These are phyloP conservation scores for Scheffersomyces titani DNA, from an alignment of 1,139 yeast species.

Conservation along the genomic window DNA sequence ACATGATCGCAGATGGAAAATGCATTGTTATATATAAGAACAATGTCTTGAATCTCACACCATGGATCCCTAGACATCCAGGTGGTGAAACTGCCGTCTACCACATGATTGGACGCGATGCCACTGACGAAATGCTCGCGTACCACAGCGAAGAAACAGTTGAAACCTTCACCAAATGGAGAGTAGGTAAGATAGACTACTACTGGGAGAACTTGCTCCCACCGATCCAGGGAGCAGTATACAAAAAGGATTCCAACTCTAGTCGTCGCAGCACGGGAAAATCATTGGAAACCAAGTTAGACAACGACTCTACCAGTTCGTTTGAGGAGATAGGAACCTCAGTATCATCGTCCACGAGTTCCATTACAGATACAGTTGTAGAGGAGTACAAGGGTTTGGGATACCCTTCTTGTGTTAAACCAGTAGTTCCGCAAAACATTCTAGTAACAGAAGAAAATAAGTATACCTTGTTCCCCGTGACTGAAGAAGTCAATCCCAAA, in stretches of 20 bases:
- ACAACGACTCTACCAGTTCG: constrained; percentile 12
- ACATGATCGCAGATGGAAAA: constrained; percentile 65
- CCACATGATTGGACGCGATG: constrained; percentile 88
- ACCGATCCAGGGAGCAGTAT: constrained; percentile 84
- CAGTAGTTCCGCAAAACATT: constrained; percentile 53
- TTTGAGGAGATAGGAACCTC: constrained; percentile 13
- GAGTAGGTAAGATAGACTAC: constrained; percentile 61
- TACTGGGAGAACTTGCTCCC: constrained; percentile 78
- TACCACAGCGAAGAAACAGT: constrained; percentile 69
- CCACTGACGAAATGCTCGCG: constrained; percentile 87
- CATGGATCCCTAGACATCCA: constrained; percentile 77
- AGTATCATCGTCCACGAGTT: constrained; percentile 14
- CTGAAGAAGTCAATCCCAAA: constrained; percentile 4
- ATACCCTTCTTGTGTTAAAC: constrained; percentile 35
- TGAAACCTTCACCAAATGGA: constrained; percentile 51
- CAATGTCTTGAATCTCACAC: constrained; percentile 62
- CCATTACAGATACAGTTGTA: constrained; percentile 3
- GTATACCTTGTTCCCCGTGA: constrained; percentile 38
- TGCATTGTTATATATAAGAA: constrained; percentile 67
- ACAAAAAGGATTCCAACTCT: constrained; percentile 20
- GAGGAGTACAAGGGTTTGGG: constrained; percentile 29
- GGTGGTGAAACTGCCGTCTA: constrained; percentile 86
- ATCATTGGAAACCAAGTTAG: constrained; percentile 19
- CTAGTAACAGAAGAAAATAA: constrained; percentile 39
- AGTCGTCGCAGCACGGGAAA: neutral